Evolutionary conservation across 2,329 filamentous ascomycete genomes (phyloP).

Genomic region (Trichoderma sp.): DNA sequence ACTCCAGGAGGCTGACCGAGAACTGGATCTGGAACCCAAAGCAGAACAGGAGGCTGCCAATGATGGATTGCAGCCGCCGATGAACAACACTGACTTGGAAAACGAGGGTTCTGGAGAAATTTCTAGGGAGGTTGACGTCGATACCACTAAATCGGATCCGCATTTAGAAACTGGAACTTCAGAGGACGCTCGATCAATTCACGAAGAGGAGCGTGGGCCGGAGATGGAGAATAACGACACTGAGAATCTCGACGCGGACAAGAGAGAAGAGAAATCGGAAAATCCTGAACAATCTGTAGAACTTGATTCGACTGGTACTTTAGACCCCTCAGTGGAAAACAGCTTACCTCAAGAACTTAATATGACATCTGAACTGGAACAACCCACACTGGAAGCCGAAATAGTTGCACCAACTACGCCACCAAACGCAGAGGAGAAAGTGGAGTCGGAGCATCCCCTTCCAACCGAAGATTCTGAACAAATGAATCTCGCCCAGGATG

Average conservation of each 20-base stretch:
- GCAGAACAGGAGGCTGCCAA: not conserved
- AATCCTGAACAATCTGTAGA: slow-evolving; percentile 27
- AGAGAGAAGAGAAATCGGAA: slow-evolving; percentile 38
- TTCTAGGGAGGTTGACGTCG: not conserved
- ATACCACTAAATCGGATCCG: not conserved
- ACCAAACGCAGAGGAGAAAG: slow-evolving; percentile 36
- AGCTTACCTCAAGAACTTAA: slow-evolving; percentile 20
- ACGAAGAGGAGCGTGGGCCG: slow-evolving; percentile 10
- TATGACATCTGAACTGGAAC: slow-evolving; percentile 16
- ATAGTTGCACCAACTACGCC: slow-evolving; percentile 25
- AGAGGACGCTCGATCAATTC: not conserved
- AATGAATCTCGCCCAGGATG: slow-evolving; percentile 7
- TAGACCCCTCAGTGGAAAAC: slow-evolving; percentile 19
- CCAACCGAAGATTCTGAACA: slow-evolving; percentile 19
- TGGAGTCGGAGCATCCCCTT: slow-evolving; percentile 22
- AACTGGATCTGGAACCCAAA: not conserved
- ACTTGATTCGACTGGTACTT: slow-evolving; percentile 23
- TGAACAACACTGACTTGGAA: not conserved
- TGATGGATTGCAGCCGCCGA: not conserved
- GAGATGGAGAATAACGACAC: slow-evolving; percentile 19
- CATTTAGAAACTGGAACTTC: not conserved
- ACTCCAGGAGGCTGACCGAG: not conserved
- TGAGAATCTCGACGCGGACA: slow-evolving; percentile 22
- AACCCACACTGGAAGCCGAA: slow-evolving; percentile 3
- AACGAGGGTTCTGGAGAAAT: not conserved